These are phyloP conservation scores for Boletus rex-veris DNA, from an alignment of 768 basidiomycete species.

Conservation along the genomic window DNA sequence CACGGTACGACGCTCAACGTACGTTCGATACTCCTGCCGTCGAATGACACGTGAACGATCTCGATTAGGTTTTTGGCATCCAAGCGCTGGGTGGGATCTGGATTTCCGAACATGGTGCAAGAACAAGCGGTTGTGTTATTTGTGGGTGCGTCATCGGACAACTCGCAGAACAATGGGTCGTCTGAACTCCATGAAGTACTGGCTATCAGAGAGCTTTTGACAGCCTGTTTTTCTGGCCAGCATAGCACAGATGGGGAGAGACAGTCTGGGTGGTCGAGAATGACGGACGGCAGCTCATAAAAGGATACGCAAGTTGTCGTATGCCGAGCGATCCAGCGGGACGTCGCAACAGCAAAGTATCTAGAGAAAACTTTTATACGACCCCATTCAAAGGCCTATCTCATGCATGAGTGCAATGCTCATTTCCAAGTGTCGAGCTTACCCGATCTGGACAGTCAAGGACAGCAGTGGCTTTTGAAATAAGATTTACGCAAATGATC, in stretches of 20 bases:
- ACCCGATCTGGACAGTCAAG: constrained; percentile 21
- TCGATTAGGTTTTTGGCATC: not conserved
- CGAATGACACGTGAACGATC: constrained; percentile 13
- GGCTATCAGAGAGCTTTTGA: constrained; percentile 8
- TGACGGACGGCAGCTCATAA: constrained; percentile 12
- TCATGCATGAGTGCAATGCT: constrained; percentile 1
- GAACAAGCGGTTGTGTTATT: not conserved
- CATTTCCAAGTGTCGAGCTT: not conserved
- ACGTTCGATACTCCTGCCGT: constrained; percentile 5
- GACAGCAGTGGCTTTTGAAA: constrained; percentile 5
- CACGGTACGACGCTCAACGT: constrained; percentile 2
- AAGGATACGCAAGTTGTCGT: constrained; percentile 9
- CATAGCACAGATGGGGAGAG: not conserved
- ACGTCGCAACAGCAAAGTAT: constrained; percentile 7
- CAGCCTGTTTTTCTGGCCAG: constrained; percentile 15
- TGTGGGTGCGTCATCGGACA: constrained; percentile 14
- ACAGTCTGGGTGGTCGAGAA: constrained; percentile 7
- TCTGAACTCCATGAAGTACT: constrained; percentile 15
- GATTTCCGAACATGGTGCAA: constrained; percentile 16
- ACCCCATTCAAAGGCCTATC: constrained; percentile 9
- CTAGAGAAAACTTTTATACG: constrained; percentile 14
- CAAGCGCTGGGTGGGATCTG: not conserved
- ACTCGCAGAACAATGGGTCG: constrained; percentile 2
- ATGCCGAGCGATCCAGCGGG: not conserved
- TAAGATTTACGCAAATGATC: constrained; percentile 22